phyloP scores from a whole-genome alignment of 441 rosid genomes.

The Hypseocharis bilobata region DNA sequence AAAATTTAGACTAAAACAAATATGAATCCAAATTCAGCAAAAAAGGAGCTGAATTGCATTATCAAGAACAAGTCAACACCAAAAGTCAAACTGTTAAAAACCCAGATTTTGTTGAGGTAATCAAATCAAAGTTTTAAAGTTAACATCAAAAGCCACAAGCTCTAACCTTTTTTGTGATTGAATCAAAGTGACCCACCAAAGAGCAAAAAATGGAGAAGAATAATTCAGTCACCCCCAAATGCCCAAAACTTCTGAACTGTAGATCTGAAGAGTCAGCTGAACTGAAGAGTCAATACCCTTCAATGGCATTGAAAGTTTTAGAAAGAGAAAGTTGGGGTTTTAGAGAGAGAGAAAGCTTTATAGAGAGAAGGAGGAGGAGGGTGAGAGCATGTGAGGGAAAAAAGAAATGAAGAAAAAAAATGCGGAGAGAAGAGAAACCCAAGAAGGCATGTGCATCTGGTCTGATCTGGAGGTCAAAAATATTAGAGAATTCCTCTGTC shows the following conservation, averaged over 20 bases:
- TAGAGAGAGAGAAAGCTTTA: conserved; percentile 10
- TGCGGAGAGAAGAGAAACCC: conserved; percentile 25
- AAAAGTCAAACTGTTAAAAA: conserved; percentile 11
- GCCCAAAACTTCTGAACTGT: conserved; percentile 26
- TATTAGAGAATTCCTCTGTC: conserved; percentile 10
- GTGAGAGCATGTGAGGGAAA: conserved; percentile 40
- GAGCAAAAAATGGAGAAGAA: conserved; percentile 19
- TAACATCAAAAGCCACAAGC: conserved; percentile 3
- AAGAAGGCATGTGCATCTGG: conserved; percentile 74
- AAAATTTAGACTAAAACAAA: conserved; percentile 8
- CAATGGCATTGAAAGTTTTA: conserved; percentile 24
- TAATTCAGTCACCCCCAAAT: conserved; percentile 11
- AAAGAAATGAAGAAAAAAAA: conserved; percentile 25
- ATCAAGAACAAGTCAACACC: conserved; percentile 15
- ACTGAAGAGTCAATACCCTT: conserved; percentile 33
- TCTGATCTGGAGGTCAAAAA: conserved; percentile 53
- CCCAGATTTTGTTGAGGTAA: background rate
- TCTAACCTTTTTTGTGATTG: conserved; percentile 32
- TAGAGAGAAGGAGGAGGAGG: conserved; percentile 20
- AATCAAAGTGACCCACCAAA: conserved; percentile 23
- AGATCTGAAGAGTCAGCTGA: conserved; percentile 41
- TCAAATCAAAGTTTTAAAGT: conserved; percentile 13
- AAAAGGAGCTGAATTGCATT: background rate
- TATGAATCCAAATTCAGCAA: conserved; percentile 10
- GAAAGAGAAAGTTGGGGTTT: conserved; percentile 22